Evolutionary conservation across 1,284 basidiomycete genomes (phyloP).

Genomic region (Ustilago loliicola): DNA sequence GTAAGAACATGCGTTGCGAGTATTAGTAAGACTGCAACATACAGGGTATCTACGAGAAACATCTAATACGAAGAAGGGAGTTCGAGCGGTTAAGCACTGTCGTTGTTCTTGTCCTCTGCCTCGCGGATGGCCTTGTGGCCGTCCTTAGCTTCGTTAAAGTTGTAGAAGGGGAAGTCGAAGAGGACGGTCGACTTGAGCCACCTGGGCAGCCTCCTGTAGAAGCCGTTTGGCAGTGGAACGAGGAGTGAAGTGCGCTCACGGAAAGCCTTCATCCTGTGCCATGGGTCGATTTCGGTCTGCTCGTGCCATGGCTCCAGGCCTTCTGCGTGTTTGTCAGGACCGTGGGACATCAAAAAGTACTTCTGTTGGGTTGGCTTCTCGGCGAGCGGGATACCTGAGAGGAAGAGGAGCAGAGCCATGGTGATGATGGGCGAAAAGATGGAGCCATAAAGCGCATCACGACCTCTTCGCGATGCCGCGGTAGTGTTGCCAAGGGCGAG

Average conservation of each 20-base stretch:
- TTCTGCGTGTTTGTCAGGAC: conserved; percentile 45
- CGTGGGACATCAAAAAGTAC: conserved; percentile 76
- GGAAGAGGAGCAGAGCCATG: conserved; percentile 71
- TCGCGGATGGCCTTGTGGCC: conserved; percentile 54
- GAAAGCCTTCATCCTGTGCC: conserved; percentile 62
- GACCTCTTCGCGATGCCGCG: conserved; percentile 27
- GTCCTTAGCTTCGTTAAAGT: conserved; percentile 64
- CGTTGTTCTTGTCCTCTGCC: conserved; percentile 51
- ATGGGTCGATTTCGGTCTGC: conserved; percentile 60
- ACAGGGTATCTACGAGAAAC: conserved; percentile 15
- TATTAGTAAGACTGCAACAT: conserved; percentile 1
- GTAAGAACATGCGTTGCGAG: neutral
- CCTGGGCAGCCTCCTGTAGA: conserved; percentile 76
- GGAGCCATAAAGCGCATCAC: conserved; percentile 54
- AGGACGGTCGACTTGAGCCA: conserved; percentile 77
- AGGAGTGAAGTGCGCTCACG: conserved; percentile 76
- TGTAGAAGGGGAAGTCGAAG: conserved; percentile 73
- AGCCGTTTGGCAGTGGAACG: conserved; percentile 76
- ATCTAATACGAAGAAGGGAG: neutral
- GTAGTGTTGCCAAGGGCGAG: conserved; percentile 43
- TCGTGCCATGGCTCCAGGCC: conserved; percentile 43
- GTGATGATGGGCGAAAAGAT: conserved; percentile 67
- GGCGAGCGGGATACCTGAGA: conserved; percentile 79
- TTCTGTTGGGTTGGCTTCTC: conserved; percentile 80
- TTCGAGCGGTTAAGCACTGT: conserved; percentile 17